Evolutionary conservation across 768 basidiomycete genomes (phyloP).

Genomic region (Leccinum subtestaceum): DNA sequence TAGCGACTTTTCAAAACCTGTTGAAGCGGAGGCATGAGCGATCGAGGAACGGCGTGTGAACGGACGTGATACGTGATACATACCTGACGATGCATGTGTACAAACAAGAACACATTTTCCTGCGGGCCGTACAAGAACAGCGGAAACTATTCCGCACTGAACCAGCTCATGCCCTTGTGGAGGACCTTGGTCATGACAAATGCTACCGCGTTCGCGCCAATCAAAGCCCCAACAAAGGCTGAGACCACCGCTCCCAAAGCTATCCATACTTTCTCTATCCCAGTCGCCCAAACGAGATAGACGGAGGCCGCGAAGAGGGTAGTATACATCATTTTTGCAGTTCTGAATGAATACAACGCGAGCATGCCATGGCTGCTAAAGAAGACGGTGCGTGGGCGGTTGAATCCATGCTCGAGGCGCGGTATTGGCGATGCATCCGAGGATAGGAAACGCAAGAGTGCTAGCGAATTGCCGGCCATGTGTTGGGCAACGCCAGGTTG

Average conservation of each 20-base stretch:
- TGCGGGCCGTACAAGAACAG: conserved; percentile 70
- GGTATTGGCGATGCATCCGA: conserved; percentile 67
- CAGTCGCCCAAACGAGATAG: conserved; percentile 37
- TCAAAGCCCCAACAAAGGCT: conserved; percentile 54
- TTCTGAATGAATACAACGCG: conserved; percentile 70
- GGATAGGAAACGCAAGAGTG: conserved; percentile 72
- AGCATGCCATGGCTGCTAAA: conserved; percentile 68
- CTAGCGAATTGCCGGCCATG: conserved; percentile 87
- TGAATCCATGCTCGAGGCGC: conserved; percentile 48
- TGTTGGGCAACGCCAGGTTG: conserved; percentile 83
- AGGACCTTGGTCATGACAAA: conserved; percentile 60
- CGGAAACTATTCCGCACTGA: conserved; percentile 61
- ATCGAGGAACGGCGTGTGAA: no score
- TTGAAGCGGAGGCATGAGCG: no score
- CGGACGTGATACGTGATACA: no score
- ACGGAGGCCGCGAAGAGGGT: conserved; percentile 49
- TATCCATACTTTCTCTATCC: conserved; percentile 32
- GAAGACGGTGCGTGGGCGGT: conserved; percentile 68
- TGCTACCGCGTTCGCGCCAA: conserved; percentile 71
- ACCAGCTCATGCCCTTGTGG: conserved; percentile 83
- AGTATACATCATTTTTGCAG: conserved; percentile 64
- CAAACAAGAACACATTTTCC: no score
- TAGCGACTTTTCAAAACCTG: no score
- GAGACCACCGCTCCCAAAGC: conserved; percentile 48
- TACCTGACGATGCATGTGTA: no score